A percentile compares a stretch with the other conserved stretches of the same genome.
These are phyloP conservation scores for Dipodascopsis uninucleata DNA, from an alignment of 805 yeast species.

Conservation along the genomic window DNA sequence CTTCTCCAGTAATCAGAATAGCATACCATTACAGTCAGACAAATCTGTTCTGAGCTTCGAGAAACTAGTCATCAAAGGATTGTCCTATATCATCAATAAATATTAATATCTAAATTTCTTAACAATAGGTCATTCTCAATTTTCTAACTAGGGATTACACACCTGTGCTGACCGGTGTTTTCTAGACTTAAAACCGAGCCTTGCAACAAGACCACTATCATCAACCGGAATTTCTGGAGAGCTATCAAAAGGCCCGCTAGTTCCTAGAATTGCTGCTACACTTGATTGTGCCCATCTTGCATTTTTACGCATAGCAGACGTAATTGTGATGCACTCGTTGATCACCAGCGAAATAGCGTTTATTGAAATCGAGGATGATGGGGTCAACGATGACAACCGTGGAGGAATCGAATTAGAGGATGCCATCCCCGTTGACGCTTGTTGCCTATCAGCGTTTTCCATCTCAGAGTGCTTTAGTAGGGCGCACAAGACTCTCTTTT, in stretches of 20 bases:
- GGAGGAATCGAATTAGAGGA: slow-evolving; percentile 25
- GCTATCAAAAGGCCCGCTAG: slow-evolving; percentile 37
- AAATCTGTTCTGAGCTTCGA: slow-evolving; percentile 72
- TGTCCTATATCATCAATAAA: slow-evolving; percentile 31
- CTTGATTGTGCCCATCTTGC: slow-evolving; percentile 73
- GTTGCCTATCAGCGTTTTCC: no score
- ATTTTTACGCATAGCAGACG: slow-evolving; percentile 85
- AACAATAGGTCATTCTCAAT: not conserved
- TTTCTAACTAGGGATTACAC: not conserved
- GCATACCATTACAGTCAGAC: slow-evolving; percentile 44
- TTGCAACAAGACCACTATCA: slow-evolving; percentile 40
- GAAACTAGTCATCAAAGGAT: slow-evolving; percentile 47
- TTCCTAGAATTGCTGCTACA: slow-evolving; percentile 80
- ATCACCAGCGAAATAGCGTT: slow-evolving; percentile 80
- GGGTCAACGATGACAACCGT: slow-evolving; percentile 20
- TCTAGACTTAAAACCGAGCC: slow-evolving; percentile 36
- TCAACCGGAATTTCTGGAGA: slow-evolving; percentile 46
- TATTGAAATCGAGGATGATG: slow-evolving; percentile 42
- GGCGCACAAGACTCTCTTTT: no score
- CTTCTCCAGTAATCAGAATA: not conserved
- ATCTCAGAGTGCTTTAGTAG: no score
- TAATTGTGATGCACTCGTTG: slow-evolving; percentile 80
- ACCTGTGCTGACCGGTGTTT: slow-evolving; percentile 21
- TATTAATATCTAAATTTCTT: not conserved
- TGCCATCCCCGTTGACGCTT: no score